Conservation (phyloP, 129 eudicot species). For the Flaveria ramosissima region DNA sequence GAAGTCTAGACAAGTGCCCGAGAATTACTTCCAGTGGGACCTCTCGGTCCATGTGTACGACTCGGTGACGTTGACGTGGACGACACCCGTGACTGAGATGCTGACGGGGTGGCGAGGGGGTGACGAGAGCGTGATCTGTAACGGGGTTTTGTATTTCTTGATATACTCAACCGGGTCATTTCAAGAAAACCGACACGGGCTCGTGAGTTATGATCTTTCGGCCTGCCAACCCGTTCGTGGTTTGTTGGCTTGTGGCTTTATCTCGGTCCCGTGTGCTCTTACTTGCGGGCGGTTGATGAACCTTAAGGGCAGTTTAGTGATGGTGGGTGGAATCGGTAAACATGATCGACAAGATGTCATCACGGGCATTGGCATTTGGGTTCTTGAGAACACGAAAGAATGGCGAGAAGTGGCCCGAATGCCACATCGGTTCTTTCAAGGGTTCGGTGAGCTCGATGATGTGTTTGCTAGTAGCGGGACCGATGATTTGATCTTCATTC, state of each 20-base stretch:
- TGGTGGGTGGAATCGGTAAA: conserved; percentile 98
- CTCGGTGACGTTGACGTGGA: conserved; percentile 68
- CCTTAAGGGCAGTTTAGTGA: conserved; percentile 67
- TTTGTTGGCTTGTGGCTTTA: conserved; percentile 51
- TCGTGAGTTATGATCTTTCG: conserved; percentile 56
- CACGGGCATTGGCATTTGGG: conserved; percentile 92
- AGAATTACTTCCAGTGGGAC: conserved; percentile 75
- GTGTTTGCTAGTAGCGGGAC: conserved; percentile 96
- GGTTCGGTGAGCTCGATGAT: conserved; percentile 94
- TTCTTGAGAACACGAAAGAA: conserved; percentile 55
- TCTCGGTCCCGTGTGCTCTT: conserved; percentile 74
- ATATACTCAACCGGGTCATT: conserved; percentile 67
- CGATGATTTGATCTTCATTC: conserved; percentile 76
- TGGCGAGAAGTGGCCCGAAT: conserved; percentile 87
- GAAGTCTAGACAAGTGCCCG: conserved; percentile 87
- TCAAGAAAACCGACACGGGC: conserved; percentile 69
- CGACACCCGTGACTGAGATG: conserved; percentile 58
- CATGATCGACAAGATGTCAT: conserved; percentile 80
- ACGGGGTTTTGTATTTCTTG: conserved; percentile 76
- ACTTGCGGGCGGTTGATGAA: conserved; percentile 97
- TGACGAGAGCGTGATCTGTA: conserved; percentile 80
- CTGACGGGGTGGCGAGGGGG: conserved; percentile 92
- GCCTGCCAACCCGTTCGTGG: conserved; percentile 35
- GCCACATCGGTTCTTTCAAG: conserved; percentile 91
- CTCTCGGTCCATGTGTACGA: conserved; percentile 73